Base-by-base conservation (phyloP, 495 filamentous ascomycete genomes). In the Neurospora sp. region DNA sequence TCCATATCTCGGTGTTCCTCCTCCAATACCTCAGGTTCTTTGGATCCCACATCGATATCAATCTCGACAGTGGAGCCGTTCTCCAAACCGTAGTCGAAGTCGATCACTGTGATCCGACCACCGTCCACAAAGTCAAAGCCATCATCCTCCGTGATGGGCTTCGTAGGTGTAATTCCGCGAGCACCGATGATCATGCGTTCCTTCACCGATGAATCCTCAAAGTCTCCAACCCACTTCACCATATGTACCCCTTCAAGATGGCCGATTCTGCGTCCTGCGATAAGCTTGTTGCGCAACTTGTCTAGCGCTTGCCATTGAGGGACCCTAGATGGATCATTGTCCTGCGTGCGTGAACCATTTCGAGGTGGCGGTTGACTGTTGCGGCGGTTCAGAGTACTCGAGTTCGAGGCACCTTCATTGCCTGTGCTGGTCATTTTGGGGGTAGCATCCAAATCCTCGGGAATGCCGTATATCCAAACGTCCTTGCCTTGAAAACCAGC, bases 391-490 rank as follows among this genome's bases (percentile, higher is more conserved):
- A 85, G 70, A 5, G 75, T 72, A 72, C 38, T 72, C 37, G 80
- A 39, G 76, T 39, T 74, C 38, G 73, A 77, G 70, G 77, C 73
- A 70, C 72, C 77, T 42, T 80, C 84, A 48, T 74, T 74, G 62
- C 69, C 70, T 9, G 77, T 72, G 70, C 76, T 79, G 6, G 78
- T 70, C 7, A 71, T 39, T 41, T 85, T 84, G 16, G 84, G 81
- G 9, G 84, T 77, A 16, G 88, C 85, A 77, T 94, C 91, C 16
- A 95, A 81, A 73, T 90, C 88, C 75, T 91, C 89, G 1, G 93
- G 93, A 40, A 96, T 80, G 40, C 93, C 93, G 81, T 95, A 95
- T 5, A 96, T 77, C 91, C 92, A 96, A 6, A 96, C 81, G 18
- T 91, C 88, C 40, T 89, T 89, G 16, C 89, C 89, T 70, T 89